Conservation (phyloP, 208 protist species). For the Leishmania guyanensis region DNA sequence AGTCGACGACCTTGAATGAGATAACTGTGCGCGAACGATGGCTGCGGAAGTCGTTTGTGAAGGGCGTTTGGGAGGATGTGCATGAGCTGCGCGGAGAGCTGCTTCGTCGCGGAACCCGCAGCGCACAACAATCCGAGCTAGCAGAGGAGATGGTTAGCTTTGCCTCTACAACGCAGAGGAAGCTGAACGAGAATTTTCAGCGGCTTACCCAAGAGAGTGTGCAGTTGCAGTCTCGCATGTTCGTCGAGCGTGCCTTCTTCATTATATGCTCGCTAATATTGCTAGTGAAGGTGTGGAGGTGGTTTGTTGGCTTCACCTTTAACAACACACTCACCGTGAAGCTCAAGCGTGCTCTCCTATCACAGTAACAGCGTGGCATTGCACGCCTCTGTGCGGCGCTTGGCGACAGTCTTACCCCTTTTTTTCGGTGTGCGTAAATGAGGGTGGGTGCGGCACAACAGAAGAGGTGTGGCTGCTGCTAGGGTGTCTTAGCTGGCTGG, state of each 20-base stretch:
- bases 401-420: background rate
- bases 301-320: constrained; percentile 66
- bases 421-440: background rate
- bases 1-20: constrained; percentile 83
- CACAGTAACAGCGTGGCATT: constrained; percentile 15
- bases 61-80: constrained; percentile 88
- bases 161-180: constrained; percentile 78
- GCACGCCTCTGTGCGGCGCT: background rate
- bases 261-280: constrained; percentile 56
- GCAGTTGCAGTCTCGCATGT: constrained; percentile 78
- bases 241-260: constrained; percentile 66
- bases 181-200: constrained; percentile 90
- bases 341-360: constrained; percentile 65
- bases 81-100: constrained; percentile 89
- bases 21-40: constrained; percentile 87
- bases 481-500: background rate
- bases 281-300: constrained; percentile 85
- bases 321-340: constrained; percentile 75
- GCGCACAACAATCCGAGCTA: constrained; percentile 87
- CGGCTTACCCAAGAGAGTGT: constrained; percentile 82
- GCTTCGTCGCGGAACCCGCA: constrained; percentile 84
- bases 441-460: background rate
- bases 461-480: no score
- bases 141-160: constrained; percentile 91
- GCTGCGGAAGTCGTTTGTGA: constrained; percentile 88